These are phyloP conservation scores for Nannochloropsis gaditana DNA, from an alignment of 108 stramenopile species.

Conservation along the genomic window DNA sequence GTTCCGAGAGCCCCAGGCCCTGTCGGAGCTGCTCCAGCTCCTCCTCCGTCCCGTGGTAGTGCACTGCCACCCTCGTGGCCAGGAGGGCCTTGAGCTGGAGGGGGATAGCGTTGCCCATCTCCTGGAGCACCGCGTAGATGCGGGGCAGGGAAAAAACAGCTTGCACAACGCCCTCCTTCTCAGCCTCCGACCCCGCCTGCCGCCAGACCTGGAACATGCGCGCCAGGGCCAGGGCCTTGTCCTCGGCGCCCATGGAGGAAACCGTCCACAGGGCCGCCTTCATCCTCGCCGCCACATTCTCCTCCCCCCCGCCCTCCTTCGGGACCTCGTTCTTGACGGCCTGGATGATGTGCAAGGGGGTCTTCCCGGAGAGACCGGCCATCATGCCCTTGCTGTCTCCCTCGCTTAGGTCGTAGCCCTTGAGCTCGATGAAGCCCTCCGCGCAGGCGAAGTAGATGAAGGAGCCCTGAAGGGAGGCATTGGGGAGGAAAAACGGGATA, in stretches of 20 bases:
- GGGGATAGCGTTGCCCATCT: constrained; percentile 82
- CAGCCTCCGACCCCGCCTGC: constrained; percentile 62
- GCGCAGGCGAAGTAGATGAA: constrained; percentile 17
- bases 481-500: background rate
- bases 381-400: constrained; percentile 15
- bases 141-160: constrained; percentile 63
- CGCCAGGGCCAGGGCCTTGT: constrained; percentile 28
- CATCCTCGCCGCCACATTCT: background rate
- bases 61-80: constrained; percentile 66
- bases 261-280: constrained; percentile 14
- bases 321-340: background rate
- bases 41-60: constrained; percentile 66
- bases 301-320: background rate
- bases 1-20: constrained; percentile 74
- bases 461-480: background rate
- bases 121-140: constrained; percentile 69
- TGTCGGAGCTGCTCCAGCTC: constrained; percentile 69
- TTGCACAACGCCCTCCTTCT: constrained; percentile 53
- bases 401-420: constrained; percentile 42
- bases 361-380: background rate
- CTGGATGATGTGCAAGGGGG: background rate
- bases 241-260: constrained; percentile 24
- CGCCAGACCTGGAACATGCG: constrained; percentile 23
- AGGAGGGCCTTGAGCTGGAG: constrained; percentile 77
- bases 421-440: constrained; percentile 33